Conservation (phyloP, 306 rosid genomes). For the Pterocarpus macrocarpus region DNA sequence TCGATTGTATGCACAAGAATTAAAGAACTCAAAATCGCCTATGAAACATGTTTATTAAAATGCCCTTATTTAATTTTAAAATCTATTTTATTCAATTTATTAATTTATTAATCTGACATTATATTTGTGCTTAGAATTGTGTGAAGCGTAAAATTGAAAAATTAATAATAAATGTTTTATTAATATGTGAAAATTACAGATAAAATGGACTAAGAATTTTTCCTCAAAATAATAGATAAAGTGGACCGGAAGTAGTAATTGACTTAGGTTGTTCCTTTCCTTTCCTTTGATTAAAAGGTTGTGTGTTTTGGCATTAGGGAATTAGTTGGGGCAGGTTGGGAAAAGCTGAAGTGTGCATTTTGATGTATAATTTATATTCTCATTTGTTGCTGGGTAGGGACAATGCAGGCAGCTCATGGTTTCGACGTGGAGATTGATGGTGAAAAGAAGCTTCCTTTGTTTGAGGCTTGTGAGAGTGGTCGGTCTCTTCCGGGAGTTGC, state of each 20-base stretch:
- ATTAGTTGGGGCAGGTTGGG: conserved; percentile 46
- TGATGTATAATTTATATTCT: conserved; percentile 71
- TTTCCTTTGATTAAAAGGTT: conserved; percentile 25
- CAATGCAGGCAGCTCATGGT: conserved; percentile 88
- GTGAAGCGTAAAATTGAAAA: too few relatives aligned
- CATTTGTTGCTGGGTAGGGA: conserved; percentile 90
- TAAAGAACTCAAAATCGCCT: too few relatives aligned
- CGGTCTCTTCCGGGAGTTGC: conserved; percentile 44
- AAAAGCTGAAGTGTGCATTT: conserved; percentile 49
- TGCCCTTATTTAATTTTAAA: too few relatives aligned
- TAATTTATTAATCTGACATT: too few relatives aligned
- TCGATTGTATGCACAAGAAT: too few relatives aligned
- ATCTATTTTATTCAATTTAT: too few relatives aligned
- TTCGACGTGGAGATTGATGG: conserved; percentile 55
- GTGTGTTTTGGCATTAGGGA: conserved; percentile 22
- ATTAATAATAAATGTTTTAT: too few relatives aligned
- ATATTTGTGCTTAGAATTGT: too few relatives aligned
- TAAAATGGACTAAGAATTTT: too few relatives aligned
- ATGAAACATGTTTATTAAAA: too few relatives aligned
- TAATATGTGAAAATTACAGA: too few relatives aligned
- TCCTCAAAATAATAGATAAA: too few relatives aligned
- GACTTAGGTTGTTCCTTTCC: conserved; percentile 80
- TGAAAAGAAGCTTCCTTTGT: conserved; percentile 46
- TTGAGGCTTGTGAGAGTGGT: conserved; percentile 42
- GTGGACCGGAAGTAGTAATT: conserved; percentile 20